Percentiles rank a stretch among this genome's conserved stretches.
phyloP scores from a whole-genome alignment of 106 monocot genomes.

The Allium fistulosum region DNA sequence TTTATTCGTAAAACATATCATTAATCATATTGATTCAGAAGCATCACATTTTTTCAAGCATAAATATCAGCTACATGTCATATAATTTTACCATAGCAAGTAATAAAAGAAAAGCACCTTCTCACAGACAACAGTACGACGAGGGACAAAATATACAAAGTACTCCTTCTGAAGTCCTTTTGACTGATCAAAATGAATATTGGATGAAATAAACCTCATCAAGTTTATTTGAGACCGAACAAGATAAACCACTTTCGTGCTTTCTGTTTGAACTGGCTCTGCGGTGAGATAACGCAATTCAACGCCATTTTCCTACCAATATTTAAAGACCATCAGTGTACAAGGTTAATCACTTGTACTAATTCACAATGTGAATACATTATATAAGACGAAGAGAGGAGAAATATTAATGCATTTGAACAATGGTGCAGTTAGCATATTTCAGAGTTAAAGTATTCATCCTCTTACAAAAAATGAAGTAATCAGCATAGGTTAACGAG shows the following conservation, averaged over 20 bases:
- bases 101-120: constrained; percentile 44
- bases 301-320: constrained; percentile 62
- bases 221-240: constrained; percentile 58
- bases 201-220: constrained; percentile 74
- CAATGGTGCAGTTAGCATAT: too few species aligned
- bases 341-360: background rate
- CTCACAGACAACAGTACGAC: constrained; percentile 89
- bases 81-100: background rate
- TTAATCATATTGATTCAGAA: too few species aligned
- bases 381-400: background rate
- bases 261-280: constrained; percentile 86
- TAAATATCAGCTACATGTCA: constrained; percentile 1
- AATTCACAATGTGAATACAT: background rate
- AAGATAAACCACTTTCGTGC: constrained; percentile 76
- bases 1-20: too few species aligned
- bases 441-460: too few species aligned
- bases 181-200: constrained; percentile 67
- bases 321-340: background rate
- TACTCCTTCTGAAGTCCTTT: constrained; percentile 85
- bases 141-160: constrained; percentile 94
- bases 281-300: constrained; percentile 73
- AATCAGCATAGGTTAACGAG: too few species aligned
- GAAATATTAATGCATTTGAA: background rate
- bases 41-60: background rate
- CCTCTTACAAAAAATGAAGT: too few species aligned